Percentiles rank a stretch among this genome's conserved stretches.
Evolutionary conservation across 2,329 filamentous ascomycete genomes (phyloP).

Genomic region (Xylaria sp.): DNA sequence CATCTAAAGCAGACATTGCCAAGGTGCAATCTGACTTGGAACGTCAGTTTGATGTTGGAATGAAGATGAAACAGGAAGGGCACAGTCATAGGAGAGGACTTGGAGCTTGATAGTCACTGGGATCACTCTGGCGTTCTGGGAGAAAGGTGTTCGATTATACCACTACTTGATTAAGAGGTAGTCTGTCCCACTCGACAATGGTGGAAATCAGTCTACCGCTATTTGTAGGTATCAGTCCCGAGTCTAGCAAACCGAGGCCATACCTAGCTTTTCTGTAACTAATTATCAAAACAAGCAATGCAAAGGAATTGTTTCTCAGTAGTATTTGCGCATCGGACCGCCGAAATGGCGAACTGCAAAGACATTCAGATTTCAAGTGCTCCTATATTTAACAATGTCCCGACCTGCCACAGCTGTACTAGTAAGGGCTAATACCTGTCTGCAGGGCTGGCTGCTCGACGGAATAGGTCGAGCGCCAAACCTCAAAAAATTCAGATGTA

Average conservation of each 20-base stretch:
- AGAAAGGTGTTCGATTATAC: constrained; percentile 39
- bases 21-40: constrained; percentile 63
- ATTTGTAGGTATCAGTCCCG: not conserved
- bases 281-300: not conserved
- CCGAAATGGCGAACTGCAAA: not conserved
- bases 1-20: constrained; percentile 45
- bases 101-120: constrained; percentile 54
- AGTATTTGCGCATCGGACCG: not conserved
- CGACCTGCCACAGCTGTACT: constrained; percentile 1
- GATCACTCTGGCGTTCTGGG: constrained; percentile 37
- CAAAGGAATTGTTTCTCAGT: not conserved
- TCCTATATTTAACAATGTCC: constrained; percentile 21
- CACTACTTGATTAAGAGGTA: constrained; percentile 27
- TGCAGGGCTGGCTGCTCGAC: constrained; percentile 3
- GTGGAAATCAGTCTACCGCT: not conserved
- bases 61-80: constrained; percentile 65
- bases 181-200: not conserved
- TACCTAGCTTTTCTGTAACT: not conserved
- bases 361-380: constrained; percentile 6
- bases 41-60: constrained; percentile 66
- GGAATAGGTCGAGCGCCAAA: constrained; percentile 13
- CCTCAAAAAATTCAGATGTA: constrained; percentile 23
- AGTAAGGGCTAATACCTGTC: constrained; percentile 2
- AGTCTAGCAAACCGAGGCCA: not conserved
- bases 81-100: constrained; percentile 63